phyloP scores from a whole-genome alignment of 139 green algal genomes.

The Picochlorum sp. region DNA sequence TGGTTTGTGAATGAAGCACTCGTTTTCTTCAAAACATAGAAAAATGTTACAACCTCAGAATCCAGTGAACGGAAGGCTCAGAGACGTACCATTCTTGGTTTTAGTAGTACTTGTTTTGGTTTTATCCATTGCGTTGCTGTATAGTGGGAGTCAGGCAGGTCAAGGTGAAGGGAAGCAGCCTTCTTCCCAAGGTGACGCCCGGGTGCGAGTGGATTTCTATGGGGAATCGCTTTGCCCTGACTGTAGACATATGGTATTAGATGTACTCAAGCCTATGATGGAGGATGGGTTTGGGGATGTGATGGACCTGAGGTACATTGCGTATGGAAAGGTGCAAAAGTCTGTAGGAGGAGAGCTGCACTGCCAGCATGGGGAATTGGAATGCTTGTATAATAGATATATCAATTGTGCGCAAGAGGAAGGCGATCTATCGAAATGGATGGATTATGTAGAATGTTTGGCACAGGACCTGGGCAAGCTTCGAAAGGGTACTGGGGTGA shows the following conservation, averaged over 20 bases:
- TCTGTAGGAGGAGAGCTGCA: background rate
- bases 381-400: constrained; percentile 29
- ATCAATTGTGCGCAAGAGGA: constrained; percentile 22
- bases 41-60: too few relatives aligned
- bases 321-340: constrained; percentile 20
- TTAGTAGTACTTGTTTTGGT: too few relatives aligned
- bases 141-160: background rate
- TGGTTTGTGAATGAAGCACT: too few relatives aligned
- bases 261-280: constrained; percentile 24
- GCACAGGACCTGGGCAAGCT: constrained; percentile 17
- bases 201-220: constrained; percentile 18
- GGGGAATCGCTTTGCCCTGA: constrained; percentile 26
- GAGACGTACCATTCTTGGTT: too few relatives aligned
- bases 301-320: constrained; percentile 20
- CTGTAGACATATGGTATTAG: constrained; percentile 27
- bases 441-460: constrained; percentile 20
- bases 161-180: background rate
- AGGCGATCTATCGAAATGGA: constrained; percentile 12
- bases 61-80: too few relatives aligned
- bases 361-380: constrained; percentile 22
- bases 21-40: too few relatives aligned
- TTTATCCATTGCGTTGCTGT: too few relatives aligned
- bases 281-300: constrained; percentile 4
- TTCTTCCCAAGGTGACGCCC: too few relatives aligned
- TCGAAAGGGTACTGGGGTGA: background rate